Conservation (phyloP, 1,139 yeast species). For the Saccharomyces hybrid region DNA sequence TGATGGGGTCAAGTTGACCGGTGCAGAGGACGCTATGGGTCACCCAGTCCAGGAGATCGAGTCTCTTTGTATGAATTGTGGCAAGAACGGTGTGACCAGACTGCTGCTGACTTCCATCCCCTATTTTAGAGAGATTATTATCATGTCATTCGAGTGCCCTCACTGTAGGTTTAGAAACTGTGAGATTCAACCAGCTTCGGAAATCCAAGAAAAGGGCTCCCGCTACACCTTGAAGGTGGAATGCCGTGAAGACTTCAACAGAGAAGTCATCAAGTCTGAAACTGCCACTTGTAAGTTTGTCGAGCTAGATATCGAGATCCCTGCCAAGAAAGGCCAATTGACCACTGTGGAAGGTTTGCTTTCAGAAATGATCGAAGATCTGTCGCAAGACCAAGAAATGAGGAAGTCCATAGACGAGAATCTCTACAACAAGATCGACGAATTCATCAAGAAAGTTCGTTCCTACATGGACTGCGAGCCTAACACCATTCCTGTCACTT, state of each 20-base stretch:
- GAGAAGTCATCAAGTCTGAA: constrained; percentile 91
- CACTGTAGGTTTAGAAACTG: constrained; percentile 88
- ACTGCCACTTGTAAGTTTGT: constrained; percentile 72
- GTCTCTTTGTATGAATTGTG: constrained; percentile 94
- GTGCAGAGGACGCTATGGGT: constrained; percentile 73
- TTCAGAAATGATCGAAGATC: constrained; percentile 75
- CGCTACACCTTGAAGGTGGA: constrained; percentile 68
- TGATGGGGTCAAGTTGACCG: constrained; percentile 39
- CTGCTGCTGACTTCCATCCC: constrained; percentile 84
- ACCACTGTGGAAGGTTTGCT: constrained; percentile 88
- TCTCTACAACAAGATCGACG: constrained; percentile 64
- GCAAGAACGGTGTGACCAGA: constrained; percentile 73
- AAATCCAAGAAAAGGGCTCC: constrained; percentile 79
- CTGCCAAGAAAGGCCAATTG: constrained; percentile 88
- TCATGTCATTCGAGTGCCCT: constrained; percentile 94
- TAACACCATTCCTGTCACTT: constrained; percentile 67
- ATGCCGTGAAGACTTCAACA: constrained; percentile 62
- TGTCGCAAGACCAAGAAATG: constrained; percentile 70
- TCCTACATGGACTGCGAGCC: constrained; percentile 56
- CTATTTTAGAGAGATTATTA: constrained; percentile 78
- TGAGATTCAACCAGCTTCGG: constrained; percentile 91
- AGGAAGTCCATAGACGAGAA: constrained; percentile 71
- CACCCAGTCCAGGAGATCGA: constrained; percentile 94
- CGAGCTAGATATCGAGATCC: constrained; percentile 88
- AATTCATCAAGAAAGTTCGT: constrained; percentile 54